Percentiles rank a stretch among this genome's conserved stretches.
Evolutionary conservation across 1,139 yeast species (phyloP).

Genomic region (Blastobotrys apis): DNA sequence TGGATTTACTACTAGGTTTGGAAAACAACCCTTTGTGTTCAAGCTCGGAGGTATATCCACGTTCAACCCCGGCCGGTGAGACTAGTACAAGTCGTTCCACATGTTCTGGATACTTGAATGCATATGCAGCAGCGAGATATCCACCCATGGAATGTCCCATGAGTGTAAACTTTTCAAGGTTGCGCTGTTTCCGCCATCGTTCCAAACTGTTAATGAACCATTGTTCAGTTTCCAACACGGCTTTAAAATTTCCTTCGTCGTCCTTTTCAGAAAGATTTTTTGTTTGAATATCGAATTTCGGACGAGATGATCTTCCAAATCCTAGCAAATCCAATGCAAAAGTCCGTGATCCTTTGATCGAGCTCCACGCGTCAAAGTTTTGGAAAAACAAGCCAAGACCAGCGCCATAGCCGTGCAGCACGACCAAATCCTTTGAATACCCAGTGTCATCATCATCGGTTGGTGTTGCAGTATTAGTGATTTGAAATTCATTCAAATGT

Average conservation of each 20-base stretch:
- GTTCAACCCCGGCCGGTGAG: slow-evolving; percentile 75
- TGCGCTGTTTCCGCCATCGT: slow-evolving; percentile 56
- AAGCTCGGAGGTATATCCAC: slow-evolving; percentile 27
- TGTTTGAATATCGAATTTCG: slow-evolving; percentile 38
- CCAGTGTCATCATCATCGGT: slow-evolving; percentile 15
- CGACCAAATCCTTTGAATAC: slow-evolving; percentile 44
- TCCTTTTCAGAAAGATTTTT: slow-evolving; percentile 29
- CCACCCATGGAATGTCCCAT: slow-evolving; percentile 93
- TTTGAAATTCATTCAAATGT: slow-evolving; percentile 50
- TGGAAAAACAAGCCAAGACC: slow-evolving; percentile 75
- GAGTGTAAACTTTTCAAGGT: slow-evolving; percentile 50
- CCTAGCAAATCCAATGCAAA: slow-evolving; percentile 76
- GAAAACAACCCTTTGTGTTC: slow-evolving; percentile 19
- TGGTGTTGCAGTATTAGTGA: slow-evolving; percentile 20
- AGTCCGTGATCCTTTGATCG: slow-evolving; percentile 39
- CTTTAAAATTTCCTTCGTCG: slow-evolving; percentile 40
- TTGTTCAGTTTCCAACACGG: slow-evolving; percentile 53
- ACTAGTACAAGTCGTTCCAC: slow-evolving; percentile 60
- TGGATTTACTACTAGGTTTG: slow-evolving; percentile 1
- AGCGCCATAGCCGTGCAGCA: slow-evolving; percentile 86
- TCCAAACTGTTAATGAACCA: slow-evolving; percentile 76
- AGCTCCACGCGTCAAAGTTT: slow-evolving; percentile 49
- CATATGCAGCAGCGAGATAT: slow-evolving; percentile 70
- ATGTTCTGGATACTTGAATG: slow-evolving; percentile 61
- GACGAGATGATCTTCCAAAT: slow-evolving; percentile 72